A percentile compares a stretch with the other conserved stretches of the same genome.
phyloP scores from a whole-genome alignment of 2,329 filamentous ascomycete genomes.

The Pseudonectria buxi region DNA sequence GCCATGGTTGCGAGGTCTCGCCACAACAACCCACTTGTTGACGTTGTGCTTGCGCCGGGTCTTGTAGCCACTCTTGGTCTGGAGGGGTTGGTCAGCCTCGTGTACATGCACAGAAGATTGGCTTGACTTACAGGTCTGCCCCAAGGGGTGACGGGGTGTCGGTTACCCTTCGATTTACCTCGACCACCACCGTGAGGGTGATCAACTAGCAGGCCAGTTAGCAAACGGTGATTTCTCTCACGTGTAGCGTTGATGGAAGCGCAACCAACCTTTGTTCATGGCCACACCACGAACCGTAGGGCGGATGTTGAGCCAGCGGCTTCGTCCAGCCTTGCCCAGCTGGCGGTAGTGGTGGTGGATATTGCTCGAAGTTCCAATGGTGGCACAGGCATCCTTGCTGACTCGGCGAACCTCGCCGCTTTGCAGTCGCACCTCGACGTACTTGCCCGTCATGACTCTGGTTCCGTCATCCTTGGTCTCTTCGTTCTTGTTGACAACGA shows the following conservation, averaged over 20 bases:
- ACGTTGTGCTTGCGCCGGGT: constrained; percentile 81
- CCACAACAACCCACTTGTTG: constrained; percentile 85
- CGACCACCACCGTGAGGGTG: constrained; percentile 98
- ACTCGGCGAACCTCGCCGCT: constrained; percentile 90
- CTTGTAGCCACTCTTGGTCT: constrained; percentile 85
- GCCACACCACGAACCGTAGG: constrained; percentile 95
- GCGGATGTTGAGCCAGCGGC: constrained; percentile 86
- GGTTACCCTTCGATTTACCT: constrained; percentile 98
- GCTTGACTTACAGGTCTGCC: constrained; percentile 77
- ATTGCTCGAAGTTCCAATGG: constrained; percentile 91
- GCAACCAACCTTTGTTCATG: constrained; percentile 81
- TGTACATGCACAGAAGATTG: no score
- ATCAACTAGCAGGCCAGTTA: constrained; percentile 51
- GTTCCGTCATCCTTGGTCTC: constrained; percentile 54
- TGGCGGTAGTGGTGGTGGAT: constrained; percentile 83
- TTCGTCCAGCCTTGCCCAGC: constrained; percentile 90
- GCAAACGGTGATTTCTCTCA: constrained; percentile 1
- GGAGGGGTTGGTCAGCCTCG: constrained; percentile 10
- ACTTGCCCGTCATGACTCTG: constrained; percentile 61
- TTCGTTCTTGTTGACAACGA: constrained; percentile 84
- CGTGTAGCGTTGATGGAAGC: background rate
- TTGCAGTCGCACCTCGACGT: constrained; percentile 78
- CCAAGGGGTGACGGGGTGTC: constrained; percentile 93
- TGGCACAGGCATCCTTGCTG: constrained; percentile 87
- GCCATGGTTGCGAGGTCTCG: constrained; percentile 82